phyloP scores from a whole-genome alignment of 495 filamentous ascomycete species.

The Penicillium argentinense region DNA sequence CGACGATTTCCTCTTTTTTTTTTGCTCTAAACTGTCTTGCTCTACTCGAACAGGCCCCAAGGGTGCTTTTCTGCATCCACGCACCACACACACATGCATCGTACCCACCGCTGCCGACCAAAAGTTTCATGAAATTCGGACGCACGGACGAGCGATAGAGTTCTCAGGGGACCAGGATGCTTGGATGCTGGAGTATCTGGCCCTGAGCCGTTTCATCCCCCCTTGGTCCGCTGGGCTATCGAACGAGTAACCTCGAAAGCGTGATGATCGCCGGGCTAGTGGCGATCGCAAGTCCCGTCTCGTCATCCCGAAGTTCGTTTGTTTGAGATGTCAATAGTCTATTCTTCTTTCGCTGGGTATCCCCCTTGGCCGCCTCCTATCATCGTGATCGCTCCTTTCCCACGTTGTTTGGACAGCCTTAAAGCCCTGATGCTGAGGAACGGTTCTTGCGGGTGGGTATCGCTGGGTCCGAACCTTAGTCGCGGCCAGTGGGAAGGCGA shows the following conservation, averaged over 20 bases:
- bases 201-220: constrained; percentile 26
- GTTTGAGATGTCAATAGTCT: constrained; percentile 13
- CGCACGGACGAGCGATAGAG: constrained; percentile 16
- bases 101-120: not conserved
- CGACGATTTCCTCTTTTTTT: constrained; percentile 9
- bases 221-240: not conserved
- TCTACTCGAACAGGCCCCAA: not conserved
- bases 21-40: constrained; percentile 1
- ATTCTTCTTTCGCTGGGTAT: not conserved
- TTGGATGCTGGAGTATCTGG: not conserved
- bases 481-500: constrained; percentile 4
- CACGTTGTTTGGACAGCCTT: not conserved
- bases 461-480: constrained; percentile 10
- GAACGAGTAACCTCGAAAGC: constrained; percentile 10
- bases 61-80: not conserved
- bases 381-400: too few species aligned
- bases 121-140: not conserved
- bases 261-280: constrained; percentile 31
- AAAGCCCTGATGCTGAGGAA: not conserved
- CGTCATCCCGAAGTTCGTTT: constrained; percentile 13
- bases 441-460: constrained; percentile 1
- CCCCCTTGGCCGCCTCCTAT: not conserved
- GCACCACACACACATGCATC: not conserved
- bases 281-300: constrained; percentile 26
- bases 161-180: constrained; percentile 6